phyloP scores from a whole-genome alignment of 108 stramenopile genomes.

The Schizochytrium sp. region DNA sequence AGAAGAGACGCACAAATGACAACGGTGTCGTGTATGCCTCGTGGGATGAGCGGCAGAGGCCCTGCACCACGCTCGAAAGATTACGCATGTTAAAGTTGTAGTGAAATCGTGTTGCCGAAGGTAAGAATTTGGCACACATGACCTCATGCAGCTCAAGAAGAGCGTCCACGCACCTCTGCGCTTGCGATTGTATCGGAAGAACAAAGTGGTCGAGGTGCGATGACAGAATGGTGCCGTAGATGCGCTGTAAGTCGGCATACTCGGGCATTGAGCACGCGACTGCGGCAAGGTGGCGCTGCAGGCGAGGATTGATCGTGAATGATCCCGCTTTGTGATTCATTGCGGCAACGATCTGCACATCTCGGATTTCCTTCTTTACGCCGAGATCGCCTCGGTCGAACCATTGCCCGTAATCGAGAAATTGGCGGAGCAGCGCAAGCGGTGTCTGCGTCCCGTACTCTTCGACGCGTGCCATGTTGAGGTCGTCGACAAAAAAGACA shows the following conservation, averaged over 20 bases:
- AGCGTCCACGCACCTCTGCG: constrained; percentile 17
- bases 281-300: constrained; percentile 39
- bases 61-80: constrained; percentile 25
- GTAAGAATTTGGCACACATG: constrained; percentile 27
- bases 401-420: constrained; percentile 33
- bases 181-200: background rate
- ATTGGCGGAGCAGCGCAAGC: constrained; percentile 33
- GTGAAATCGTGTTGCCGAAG: constrained; percentile 37
- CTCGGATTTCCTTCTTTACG: constrained; percentile 26
- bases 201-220: constrained; percentile 27
- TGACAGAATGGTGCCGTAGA: constrained; percentile 29
- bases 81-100: constrained; percentile 46
- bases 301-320: constrained; percentile 29
- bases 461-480: constrained; percentile 43
- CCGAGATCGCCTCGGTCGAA: constrained; percentile 37
- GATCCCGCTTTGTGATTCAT: constrained; percentile 39
- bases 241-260: constrained; percentile 22
- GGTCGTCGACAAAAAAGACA: constrained; percentile 40
- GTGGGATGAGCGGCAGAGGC: background rate
- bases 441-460: constrained; percentile 45
- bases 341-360: constrained; percentile 28
- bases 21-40: background rate
- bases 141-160: constrained; percentile 26
- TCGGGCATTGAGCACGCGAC: constrained; percentile 26
- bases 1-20: constrained; percentile 26